Conservation (phyloP, 2,329 filamentous ascomycete genomes). For the Colletotrichum gloeosporioides region DNA sequence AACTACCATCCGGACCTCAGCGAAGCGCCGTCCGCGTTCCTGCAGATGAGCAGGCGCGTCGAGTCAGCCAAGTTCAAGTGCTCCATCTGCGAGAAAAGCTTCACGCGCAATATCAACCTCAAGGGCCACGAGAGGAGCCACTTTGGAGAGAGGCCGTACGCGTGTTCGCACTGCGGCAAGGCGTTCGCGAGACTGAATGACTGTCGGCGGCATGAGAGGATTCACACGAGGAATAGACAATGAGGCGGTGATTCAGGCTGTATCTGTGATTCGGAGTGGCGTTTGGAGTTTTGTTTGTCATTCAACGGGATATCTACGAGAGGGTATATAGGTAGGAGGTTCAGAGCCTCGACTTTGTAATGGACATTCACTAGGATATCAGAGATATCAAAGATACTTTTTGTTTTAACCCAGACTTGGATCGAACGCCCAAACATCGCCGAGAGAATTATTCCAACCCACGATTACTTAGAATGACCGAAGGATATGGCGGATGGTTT, state of each 20-base stretch:
- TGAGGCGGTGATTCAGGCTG: background rate
- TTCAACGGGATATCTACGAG: background rate
- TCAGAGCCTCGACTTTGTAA: background rate
- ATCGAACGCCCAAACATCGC: background rate
- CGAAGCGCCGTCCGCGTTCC: conserved; percentile 17
- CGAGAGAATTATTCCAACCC: rapidly evolving
- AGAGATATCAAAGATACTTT: background rate
- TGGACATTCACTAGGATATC: background rate
- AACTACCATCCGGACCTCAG: conserved; percentile 6
- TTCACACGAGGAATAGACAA: conserved; percentile 14
- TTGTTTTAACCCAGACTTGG: background rate
- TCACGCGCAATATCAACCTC: conserved; percentile 40
- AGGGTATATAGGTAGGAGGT: background rate
- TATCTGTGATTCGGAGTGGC: background rate
- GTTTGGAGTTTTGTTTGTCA: background rate
- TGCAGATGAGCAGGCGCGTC: conserved; percentile 21
- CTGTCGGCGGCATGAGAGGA: conserved; percentile 36
- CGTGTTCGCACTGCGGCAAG: conserved; percentile 34
- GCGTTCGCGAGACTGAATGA: conserved; percentile 38
- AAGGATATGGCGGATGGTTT: background rate
- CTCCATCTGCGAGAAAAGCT: conserved; percentile 37
- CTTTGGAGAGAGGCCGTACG: conserved; percentile 34
- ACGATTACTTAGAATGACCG: background rate
- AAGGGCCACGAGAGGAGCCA: conserved; percentile 41
- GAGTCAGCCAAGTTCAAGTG: conserved; percentile 33